Percentiles rank a stretch among this genome's conserved stretches.
Evolutionary conservation across 345 rosid species (phyloP).

Genomic region (Triadica sebifera): DNA sequence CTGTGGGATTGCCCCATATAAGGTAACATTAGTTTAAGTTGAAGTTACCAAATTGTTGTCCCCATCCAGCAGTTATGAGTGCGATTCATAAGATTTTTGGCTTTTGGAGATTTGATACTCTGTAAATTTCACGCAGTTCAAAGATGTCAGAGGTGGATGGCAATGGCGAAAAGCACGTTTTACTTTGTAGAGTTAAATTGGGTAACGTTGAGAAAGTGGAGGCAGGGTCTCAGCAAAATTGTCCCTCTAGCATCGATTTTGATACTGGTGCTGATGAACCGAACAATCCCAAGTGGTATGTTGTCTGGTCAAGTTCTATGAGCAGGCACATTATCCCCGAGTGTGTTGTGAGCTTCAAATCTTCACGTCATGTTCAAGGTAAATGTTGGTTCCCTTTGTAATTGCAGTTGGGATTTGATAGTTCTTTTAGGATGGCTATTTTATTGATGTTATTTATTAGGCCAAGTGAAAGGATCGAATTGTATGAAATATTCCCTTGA

Average conservation of each 20-base stretch:
- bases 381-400: slow-evolving; percentile 5
- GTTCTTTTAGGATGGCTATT: slow-evolving; percentile 9
- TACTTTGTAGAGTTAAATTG: slow-evolving; percentile 44
- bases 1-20: slow-evolving; percentile 33
- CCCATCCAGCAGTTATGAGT: neutral
- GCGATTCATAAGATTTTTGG: neutral
- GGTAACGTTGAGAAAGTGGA: slow-evolving; percentile 47
- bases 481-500: slow-evolving; percentile 25
- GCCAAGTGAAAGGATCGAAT: slow-evolving; percentile 17
- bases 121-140: slow-evolving; percentile 25
- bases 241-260: slow-evolving; percentile 33
- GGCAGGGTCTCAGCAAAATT: slow-evolving; percentile 38
- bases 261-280: slow-evolving; percentile 50
- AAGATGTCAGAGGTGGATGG: slow-evolving; percentile 35
- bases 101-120: neutral
- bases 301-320: slow-evolving; percentile 44
- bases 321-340: slow-evolving; percentile 47
- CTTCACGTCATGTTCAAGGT: slow-evolving; percentile 30
- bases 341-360: slow-evolving; percentile 46
- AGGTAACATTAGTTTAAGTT: slow-evolving; percentile 21
- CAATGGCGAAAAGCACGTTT: slow-evolving; percentile 43
- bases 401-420: neutral
- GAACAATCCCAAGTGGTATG: slow-evolving; percentile 34
- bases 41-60: neutral
- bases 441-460: slow-evolving; percentile 13